Evolutionary conservation across 768 basidiomycete species (phyloP).

Genomic region (Phylloporus scabripes): DNA sequence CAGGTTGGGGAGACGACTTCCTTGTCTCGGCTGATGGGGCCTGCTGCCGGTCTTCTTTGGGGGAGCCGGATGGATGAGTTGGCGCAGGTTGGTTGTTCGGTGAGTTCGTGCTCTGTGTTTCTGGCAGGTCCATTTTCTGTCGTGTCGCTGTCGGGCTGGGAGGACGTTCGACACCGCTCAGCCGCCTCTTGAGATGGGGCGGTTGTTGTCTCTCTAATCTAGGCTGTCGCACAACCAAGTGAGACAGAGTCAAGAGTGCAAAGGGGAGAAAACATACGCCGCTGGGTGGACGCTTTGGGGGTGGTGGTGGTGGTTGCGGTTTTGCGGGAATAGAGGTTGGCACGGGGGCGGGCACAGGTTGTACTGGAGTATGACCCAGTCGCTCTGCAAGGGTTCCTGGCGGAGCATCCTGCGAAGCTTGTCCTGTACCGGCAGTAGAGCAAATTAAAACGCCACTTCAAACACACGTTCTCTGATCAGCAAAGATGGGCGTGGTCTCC

Average conservation of each 20-base stretch:
- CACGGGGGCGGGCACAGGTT: background rate
- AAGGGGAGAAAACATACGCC: conserved; percentile 6
- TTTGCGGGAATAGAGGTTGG: background rate
- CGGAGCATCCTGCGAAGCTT: conserved; percentile 4
- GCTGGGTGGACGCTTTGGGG: conserved; percentile 2
- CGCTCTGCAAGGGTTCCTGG: background rate
- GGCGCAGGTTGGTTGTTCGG: background rate
- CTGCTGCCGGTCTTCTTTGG: background rate
- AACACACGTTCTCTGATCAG: conserved; percentile 7
- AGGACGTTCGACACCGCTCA: conserved; percentile 1
- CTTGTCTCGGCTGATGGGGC: background rate
- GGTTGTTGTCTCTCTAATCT: conserved; percentile 8
- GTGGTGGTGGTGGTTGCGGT: background rate
- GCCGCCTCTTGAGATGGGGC: conserved; percentile 11
- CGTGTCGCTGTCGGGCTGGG: conserved; percentile 2
- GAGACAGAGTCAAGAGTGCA: too few species aligned
- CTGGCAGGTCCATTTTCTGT: conserved; percentile 10
- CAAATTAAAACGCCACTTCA: conserved; percentile 12
- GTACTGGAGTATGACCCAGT: background rate
- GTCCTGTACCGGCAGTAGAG: conserved; percentile 5
- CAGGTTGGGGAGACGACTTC: background rate
- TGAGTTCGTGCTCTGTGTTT: background rate
- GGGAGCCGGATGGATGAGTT: background rate
- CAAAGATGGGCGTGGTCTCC: background rate
- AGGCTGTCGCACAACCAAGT: conserved; percentile 8